Percentiles rank a stretch among this genome's conserved stretches.
phyloP scores from a whole-genome alignment of 257 asterid species.

The Mitragyna speciosa region DNA sequence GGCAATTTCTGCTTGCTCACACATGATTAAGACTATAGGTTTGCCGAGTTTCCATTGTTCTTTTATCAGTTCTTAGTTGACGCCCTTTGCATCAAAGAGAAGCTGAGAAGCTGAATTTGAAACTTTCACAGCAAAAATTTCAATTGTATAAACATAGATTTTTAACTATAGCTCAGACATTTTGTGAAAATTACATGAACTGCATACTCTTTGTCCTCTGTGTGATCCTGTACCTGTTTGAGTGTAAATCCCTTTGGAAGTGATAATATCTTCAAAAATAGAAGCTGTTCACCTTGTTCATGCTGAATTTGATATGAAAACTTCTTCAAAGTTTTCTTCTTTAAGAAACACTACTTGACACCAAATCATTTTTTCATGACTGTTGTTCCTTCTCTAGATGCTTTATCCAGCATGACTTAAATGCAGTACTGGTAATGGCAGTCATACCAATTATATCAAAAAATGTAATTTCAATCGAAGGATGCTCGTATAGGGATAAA shows the following conservation, averaged over 20 bases:
- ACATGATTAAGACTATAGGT: slow-evolving; percentile 9
- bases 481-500: background rate
- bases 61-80: slow-evolving; percentile 3
- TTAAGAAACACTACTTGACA: background rate
- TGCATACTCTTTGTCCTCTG: background rate
- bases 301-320: background rate
- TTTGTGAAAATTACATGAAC: background rate
- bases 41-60: slow-evolving; percentile 8
- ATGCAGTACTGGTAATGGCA: background rate
- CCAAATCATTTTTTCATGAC: background rate
- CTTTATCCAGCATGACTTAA: background rate
- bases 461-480: background rate
- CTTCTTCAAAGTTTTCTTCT: background rate
- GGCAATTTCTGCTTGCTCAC: background rate
- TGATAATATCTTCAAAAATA: background rate
- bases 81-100: slow-evolving; percentile 16
- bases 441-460: background rate
- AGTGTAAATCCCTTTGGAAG: background rate
- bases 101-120: slow-evolving; percentile 11
- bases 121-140: background rate
- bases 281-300: too few species aligned
- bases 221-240: background rate
- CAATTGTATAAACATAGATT: slow-evolving; percentile 18
- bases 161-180: slow-evolving; percentile 4
- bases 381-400: background rate